A percentile compares a stretch with the other conserved stretches of the same genome.
Evolutionary conservation across 495 filamentous ascomycete genomes (phyloP).

Genomic region (Aspergillus egyptiacus): DNA sequence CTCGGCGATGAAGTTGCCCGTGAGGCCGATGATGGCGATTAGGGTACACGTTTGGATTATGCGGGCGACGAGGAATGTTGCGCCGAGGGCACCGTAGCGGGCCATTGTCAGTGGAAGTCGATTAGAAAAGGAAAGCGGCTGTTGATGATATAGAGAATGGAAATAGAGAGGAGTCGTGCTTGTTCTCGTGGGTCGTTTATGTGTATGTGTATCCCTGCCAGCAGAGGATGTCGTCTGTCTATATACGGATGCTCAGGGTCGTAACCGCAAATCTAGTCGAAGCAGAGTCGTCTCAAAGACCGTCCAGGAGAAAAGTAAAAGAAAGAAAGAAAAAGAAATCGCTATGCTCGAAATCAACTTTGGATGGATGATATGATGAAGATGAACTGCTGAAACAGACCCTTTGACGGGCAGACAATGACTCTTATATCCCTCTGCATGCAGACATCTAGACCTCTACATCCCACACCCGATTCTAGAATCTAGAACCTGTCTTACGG

Average conservation of each 20-base stretch:
- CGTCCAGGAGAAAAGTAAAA: neutral
- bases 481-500: constrained; percentile 2
- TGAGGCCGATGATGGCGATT: constrained; percentile 73
- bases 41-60: constrained; percentile 65
- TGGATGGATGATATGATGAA: neutral
- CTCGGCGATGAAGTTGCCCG: constrained; percentile 73
- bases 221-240: constrained; percentile 3
- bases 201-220: constrained; percentile 1
- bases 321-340: neutral
- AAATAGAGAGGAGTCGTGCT: neutral
- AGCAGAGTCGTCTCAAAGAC: neutral
- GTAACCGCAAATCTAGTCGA: neutral
- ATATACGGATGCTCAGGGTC: neutral
- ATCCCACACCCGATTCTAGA: neutral
- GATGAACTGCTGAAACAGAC: neutral
- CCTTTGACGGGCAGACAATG: neutral
- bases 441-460: too few relatives aligned
- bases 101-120: constrained; percentile 25
- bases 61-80: constrained; percentile 69
- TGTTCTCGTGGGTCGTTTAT: neutral
- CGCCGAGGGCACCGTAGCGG: constrained; percentile 65
- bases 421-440: constrained; percentile 10
- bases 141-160: neutral
- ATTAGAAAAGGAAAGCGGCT: neutral
- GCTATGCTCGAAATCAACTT: neutral